Evolutionary conservation across 192 early-diverging fungal genomes (phyloP), one percentile per base, ranked within the genome.

Genomic region (Pilaira anomala): DNA sequence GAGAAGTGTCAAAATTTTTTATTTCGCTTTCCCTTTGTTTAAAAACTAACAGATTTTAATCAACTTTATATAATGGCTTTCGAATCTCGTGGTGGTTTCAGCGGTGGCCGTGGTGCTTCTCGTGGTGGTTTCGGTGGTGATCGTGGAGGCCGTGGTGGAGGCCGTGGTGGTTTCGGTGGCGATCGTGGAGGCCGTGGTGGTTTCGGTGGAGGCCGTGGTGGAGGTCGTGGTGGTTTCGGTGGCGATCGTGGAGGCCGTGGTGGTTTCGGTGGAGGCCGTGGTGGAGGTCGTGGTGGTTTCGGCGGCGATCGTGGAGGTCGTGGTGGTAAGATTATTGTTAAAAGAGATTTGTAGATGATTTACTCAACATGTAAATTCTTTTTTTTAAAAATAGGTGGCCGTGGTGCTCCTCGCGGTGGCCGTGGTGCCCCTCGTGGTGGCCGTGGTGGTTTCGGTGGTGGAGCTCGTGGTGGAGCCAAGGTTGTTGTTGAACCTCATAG

Each of bases 401-500:
- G 56, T 60, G 71, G 78, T 36, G 75, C 59, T 48, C 33, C 57
- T 54, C 58, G 68, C 40, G 73, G 73, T 41, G 69, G 50, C 2
- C 30, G 30, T 33, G 30, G 30, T 33, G 30, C 30, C 30, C 44
- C 25, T 21, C 67, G 83, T 48, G 79, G 87, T 65, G 76, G 72
- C 12, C 70, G 81, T 46, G 83, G 86, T 36, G 88, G 87, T 36
- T 36, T 36, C 33, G 57, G 82, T 22, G 91, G 88, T 28, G 94
- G 94, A 51, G 93, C 92, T 52, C 73, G 66, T 22, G 96, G 92
- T 21, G 95, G 95, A 33, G 84, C 93, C 76, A 99, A 94, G 86
- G 95, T 97, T 44, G 82, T 97, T 50, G 79, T 98, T 42, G 95
- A 98, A 81, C 97, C 97, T 29, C 97, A 98, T 71, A 87, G 97